Evolutionary conservation across 2,329 filamentous ascomycete genomes (phyloP).

Genomic region (Aspergillus niger): DNA sequence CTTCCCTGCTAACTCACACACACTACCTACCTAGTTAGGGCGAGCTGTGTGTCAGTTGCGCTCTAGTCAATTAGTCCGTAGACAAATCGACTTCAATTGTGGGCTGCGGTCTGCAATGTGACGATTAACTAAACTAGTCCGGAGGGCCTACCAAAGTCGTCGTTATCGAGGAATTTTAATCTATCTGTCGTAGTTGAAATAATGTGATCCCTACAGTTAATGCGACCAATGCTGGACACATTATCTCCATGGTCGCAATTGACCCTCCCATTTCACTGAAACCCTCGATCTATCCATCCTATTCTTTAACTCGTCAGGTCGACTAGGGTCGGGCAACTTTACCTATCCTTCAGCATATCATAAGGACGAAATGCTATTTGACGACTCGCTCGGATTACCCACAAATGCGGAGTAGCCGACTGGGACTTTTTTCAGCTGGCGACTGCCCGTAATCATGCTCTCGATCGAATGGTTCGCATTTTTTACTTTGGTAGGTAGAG

Average conservation of each 20-base stretch:
- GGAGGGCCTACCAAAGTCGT: conserved; percentile 3
- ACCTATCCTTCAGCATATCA: conserved; percentile 16
- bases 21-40: neutral
- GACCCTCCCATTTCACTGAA: neutral
- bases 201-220: neutral
- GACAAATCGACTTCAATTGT: conserved; percentile 11
- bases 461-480: conserved; percentile 20
- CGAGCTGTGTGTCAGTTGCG: neutral
- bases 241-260: neutral
- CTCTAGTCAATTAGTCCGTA: conserved; percentile 3
- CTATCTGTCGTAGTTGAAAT: neutral
- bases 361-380: conserved; percentile 19
- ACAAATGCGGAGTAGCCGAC: conserved; percentile 24
- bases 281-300: neutral
- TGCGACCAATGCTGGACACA: neutral
- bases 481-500: conserved; percentile 10
- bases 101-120: conserved; percentile 11
- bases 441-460: conserved; percentile 21
- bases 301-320: neutral
- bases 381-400: conserved; percentile 15
- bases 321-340: conserved; percentile 12
- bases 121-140: neutral
- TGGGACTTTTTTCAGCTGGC: conserved; percentile 23
- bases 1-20: neutral
- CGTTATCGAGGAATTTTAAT: neutral